Evolutionary conservation across 768 basidiomycete genomes (phyloP), one percentile per base, ranked within the genome.

Genomic region (Phlebiopsis flavidoalba): DNA sequence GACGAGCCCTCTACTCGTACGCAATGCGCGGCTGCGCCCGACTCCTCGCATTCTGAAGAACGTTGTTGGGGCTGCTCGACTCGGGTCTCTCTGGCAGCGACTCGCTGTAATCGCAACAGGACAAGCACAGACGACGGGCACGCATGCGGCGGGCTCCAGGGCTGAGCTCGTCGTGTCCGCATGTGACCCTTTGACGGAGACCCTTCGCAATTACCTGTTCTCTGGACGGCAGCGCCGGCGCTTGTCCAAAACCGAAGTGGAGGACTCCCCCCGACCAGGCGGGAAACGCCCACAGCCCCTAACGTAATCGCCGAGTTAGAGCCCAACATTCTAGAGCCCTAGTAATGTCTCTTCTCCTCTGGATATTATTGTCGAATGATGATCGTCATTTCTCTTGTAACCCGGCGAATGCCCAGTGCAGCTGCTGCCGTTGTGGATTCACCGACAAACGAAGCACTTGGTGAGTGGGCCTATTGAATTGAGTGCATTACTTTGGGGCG

Each of bases 131-230:
- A 36, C 37, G 35, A 43, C 22, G 40, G 6, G 8, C 77, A n/a
- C 87, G 33, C 43, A 31, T 12, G 14, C 45, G 40, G 17, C 3
- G 40, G 40, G 12, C 17, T 17, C 40, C 40, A 43, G 11, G 40
- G 40, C 26, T 31, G 26, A 43, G 11, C 17, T 43, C 40, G 12
- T 12, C 11, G 40, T 43, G 40, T 17, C n/a, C 40, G 40, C 12
- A 43, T 17, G 17, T 17, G 40, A 43, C 40, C 40, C 12, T 43
- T 2, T 43, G 40, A 43, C 40, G 40, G 11, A 43, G 40, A 43
- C 17, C 40, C 40, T 17, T 43, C 40, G 26, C 57, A 48, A 15
- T 19, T 53, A 51, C 59, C 51, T 35, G 51, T 36, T 12, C 31
- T 49, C 17, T 59, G 58, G 59, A 51, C 59, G 21, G 59, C 37